Percentiles rank a stretch among this genome's conserved stretches.
Evolutionary conservation across 1,139 yeast genomes (phyloP).

Genomic region (Pichia kudriavzevii): DNA sequence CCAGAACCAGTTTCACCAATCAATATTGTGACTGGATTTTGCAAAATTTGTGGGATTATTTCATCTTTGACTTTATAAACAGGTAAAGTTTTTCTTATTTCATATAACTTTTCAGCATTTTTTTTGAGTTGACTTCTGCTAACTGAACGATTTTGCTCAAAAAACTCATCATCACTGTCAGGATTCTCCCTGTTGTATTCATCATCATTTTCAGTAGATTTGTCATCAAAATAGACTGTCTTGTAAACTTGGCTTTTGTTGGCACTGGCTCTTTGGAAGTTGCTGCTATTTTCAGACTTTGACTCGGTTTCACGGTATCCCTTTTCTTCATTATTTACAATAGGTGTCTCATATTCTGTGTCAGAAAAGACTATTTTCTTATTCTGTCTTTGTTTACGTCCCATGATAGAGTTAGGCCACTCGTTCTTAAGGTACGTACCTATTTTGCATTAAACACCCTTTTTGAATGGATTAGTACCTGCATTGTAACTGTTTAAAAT

Average conservation of each 20-base stretch:
- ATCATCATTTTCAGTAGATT: constrained; percentile 25
- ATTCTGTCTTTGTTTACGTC: constrained; percentile 17
- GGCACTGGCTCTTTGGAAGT: not conserved
- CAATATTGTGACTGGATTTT: constrained; percentile 64
- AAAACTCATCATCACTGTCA: constrained; percentile 17
- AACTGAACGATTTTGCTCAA: constrained; percentile 5
- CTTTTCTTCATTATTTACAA: not conserved
- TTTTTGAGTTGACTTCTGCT: constrained; percentile 26
- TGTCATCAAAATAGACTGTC: constrained; percentile 12
- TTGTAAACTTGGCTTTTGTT: constrained; percentile 2
- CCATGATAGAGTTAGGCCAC: no score
- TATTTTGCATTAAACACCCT: no score
- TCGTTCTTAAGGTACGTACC: no score
- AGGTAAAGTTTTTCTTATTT: constrained; percentile 56
- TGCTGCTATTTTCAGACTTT: not conserved
- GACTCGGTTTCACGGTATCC: not conserved
- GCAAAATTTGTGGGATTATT: constrained; percentile 46
- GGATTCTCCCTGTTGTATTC: constrained; percentile 21
- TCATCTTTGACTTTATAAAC: constrained; percentile 65
- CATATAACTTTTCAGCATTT: constrained; percentile 42
- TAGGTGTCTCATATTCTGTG: constrained; percentile 8
- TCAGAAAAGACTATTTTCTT: constrained; percentile 20
- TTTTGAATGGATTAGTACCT: no score
- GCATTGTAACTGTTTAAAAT: not conserved
- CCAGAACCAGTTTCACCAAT: constrained; percentile 99